Evolutionary conservation across 495 filamentous ascomycete species (phyloP), one percentile per base, ranked within the genome.

Genomic region (Gamarada debralockiae): DNA sequence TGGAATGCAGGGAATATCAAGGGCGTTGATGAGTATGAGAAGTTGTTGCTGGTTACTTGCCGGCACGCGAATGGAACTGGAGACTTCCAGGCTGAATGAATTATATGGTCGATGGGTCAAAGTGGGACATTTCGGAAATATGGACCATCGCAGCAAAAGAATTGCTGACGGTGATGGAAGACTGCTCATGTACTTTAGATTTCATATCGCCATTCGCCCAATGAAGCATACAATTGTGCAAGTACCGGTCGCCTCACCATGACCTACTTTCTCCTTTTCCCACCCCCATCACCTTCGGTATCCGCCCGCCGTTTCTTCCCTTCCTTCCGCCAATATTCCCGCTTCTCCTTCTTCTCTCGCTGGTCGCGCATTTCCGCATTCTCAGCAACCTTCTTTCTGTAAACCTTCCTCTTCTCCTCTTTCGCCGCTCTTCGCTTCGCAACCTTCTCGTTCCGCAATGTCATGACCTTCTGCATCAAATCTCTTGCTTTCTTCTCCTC

Each of bases 381-480:
- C 57, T 90, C 89, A 13, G 78, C 83, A 22, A 93, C 78, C 76
- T 89, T 92, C 71, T 82, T 87, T 52, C 81, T 73, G 70, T 95
- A 90, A 57, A 82, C 79, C 61, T 82, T 78, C 45, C 84, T 74
- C 66, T 89, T 83, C 73, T 88, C 87, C 63, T 95, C 90, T 71
- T 97, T 92, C 73, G 89, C 89, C 38, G 70, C 83, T 24, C 78
- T 67, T 36, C 92, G 73, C 75, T 92, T 92, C 42, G 85, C 86
- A 24, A 82, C 79, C 70, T 95, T 92, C 63, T 97, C 93, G 58
- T 95, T 96, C 52, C 92, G 78, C 65, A 97, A 71, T 18, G 90
- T 95, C 61, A 85, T 89, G 46, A 98, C 79, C 77, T 96, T 92
- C 73, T 95, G 86, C 82, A 98, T 88, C 63, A 98, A 77, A 64